phyloP scores from a whole-genome alignment of 805 yeast genomes.

The Scheffersomyces coipomensis region DNA sequence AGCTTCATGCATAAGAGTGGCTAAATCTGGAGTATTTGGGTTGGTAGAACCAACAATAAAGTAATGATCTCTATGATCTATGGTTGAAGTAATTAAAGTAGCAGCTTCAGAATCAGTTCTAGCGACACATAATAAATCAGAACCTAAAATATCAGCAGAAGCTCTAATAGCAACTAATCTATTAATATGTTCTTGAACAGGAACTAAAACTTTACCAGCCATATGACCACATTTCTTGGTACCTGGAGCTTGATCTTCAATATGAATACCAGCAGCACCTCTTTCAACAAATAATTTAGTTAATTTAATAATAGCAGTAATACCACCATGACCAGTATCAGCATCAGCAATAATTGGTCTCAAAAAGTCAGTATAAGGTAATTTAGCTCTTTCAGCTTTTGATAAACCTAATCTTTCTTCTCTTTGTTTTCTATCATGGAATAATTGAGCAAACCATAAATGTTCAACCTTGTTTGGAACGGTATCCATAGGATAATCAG shows the following conservation, averaged over 20 bases:
- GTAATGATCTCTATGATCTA: slow-evolving; percentile 92
- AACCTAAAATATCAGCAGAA: slow-evolving; percentile 89
- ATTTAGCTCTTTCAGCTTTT: slow-evolving; percentile 62
- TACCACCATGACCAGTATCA: slow-evolving; percentile 99
- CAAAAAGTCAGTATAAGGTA: slow-evolving; percentile 78
- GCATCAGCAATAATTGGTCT: slow-evolving; percentile 97
- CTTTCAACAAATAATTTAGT: slow-evolving; percentile 95
- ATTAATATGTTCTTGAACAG: slow-evolving; percentile 96
- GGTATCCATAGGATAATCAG: slow-evolving; percentile 98
- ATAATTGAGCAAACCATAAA: slow-evolving; percentile 91
- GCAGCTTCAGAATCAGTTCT: slow-evolving; percentile 99
- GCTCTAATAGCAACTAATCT: slow-evolving; percentile 92
- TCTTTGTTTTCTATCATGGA: slow-evolving; percentile 96
- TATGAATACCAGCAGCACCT: slow-evolving; percentile 98
- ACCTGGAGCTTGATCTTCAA: slow-evolving; percentile 99
- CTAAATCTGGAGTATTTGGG: slow-evolving; percentile 72
- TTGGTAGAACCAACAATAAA: slow-evolving; percentile 89
- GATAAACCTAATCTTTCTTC: slow-evolving; percentile 71
- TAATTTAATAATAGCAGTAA: slow-evolving; percentile 92
- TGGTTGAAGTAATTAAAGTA: slow-evolving; percentile 87
- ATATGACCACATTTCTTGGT: slow-evolving; percentile 98
- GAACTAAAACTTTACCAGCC: slow-evolving; percentile 98
- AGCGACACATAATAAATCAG: slow-evolving; percentile 84
- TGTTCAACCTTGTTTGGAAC: slow-evolving; percentile 98
- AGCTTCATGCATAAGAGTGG: slow-evolving; percentile 77